These are phyloP conservation scores for Kwoniella europaea DNA, from an alignment of 768 basidiomycete genomes.

Conservation along the genomic window DNA sequence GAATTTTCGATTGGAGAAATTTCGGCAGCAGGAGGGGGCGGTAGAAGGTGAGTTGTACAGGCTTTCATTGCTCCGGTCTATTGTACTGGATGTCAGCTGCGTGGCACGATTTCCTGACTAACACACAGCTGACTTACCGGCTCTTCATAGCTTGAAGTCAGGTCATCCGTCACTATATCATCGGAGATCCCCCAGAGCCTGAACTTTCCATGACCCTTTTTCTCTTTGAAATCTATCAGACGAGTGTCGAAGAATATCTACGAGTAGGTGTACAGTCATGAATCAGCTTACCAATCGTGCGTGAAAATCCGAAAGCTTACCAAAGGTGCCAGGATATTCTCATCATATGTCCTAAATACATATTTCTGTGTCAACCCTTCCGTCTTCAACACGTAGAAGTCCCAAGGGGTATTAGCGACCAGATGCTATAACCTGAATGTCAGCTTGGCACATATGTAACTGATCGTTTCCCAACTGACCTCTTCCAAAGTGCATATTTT, in stretches of 20 bases:
- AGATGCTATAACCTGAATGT: conserved; percentile 64
- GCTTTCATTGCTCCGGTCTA: conserved; percentile 47
- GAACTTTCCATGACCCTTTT: conserved; percentile 60
- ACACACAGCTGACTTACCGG: conserved; percentile 56
- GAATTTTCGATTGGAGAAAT: neutral
- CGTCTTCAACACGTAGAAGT: conserved; percentile 82
- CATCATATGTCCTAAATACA: conserved; percentile 87
- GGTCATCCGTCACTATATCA: conserved; percentile 43
- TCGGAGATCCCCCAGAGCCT: conserved; percentile 29
- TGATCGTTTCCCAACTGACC: conserved; percentile 62
- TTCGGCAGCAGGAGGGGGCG: conserved; percentile 22
- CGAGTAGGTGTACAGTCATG: neutral
- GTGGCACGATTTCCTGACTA: neutral
- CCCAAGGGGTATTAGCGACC: conserved; percentile 86
- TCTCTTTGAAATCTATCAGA: conserved; percentile 84
- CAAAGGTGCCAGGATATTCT: conserved; percentile 92
- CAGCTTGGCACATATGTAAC: conserved; percentile 1
- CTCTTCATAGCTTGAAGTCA: conserved; percentile 60
- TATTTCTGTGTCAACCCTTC: conserved; percentile 82
- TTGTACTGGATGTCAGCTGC: neutral
- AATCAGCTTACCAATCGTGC: neutral
- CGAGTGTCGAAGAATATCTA: conserved; percentile 75
- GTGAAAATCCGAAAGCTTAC: conserved; percentile 61
- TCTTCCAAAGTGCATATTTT: conserved; percentile 84
- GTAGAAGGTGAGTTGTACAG: conserved; percentile 34